Conservation (phyloP, 2,329 filamentous ascomycete species). For the Coniochaeta sp. region DNA sequence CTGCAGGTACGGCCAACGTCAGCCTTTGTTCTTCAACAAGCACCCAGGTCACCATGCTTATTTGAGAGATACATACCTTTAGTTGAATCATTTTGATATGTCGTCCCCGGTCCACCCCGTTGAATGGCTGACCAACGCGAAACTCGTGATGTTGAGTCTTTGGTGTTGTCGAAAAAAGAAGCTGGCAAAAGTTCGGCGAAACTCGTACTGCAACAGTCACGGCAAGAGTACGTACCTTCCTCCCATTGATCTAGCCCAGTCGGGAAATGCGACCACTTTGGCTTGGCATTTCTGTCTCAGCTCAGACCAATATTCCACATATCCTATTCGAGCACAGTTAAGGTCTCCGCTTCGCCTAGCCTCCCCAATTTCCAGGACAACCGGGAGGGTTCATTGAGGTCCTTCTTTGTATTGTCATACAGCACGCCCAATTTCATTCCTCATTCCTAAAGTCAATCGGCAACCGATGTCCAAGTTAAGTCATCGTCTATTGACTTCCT, state of each 20-base stretch:
- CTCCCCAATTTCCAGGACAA: conserved; percentile 2
- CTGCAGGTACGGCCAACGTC: conserved; percentile 35
- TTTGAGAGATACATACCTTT: conserved; percentile 49
- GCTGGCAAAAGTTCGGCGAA: conserved; percentile 1
- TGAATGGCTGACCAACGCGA: background rate
- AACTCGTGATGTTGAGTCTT: background rate
- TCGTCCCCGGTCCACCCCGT: conserved; percentile 11
- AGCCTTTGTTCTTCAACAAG: conserved; percentile 4
- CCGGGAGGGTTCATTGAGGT: background rate
- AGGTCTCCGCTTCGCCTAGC: conserved; percentile 1
- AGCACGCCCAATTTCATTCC: background rate
- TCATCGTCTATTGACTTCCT: background rate
- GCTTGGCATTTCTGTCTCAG: background rate
- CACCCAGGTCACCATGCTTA: background rate
- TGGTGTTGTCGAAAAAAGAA: conserved; percentile 1
- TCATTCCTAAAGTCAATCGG: background rate
- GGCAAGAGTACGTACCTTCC: background rate
- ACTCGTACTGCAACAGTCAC: background rate
- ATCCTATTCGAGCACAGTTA: background rate
- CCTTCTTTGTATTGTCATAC: background rate
- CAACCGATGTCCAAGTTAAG: background rate
- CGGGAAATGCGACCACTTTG: background rate
- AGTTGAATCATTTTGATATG: conserved; percentile 77
- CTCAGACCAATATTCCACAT: background rate
- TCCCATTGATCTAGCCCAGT: background rate